Evolutionary conservation across 2,329 filamentous ascomycete genomes (phyloP), one percentile per base, ranked within the genome.

Genomic region (Penicillium freii): DNA sequence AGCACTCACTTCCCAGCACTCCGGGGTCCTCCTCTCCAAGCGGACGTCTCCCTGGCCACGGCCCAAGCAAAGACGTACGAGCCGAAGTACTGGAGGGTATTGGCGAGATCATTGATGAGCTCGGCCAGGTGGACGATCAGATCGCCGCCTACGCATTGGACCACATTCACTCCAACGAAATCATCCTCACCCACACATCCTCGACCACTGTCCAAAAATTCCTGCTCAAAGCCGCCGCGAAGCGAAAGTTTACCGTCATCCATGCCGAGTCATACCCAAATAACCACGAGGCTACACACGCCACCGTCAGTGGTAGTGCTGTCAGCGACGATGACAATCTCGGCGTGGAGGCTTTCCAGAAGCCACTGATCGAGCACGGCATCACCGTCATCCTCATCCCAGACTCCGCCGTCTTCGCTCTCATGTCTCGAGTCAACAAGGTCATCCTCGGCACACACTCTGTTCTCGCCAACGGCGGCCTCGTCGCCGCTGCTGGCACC

Each of bases 391-490:
- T 97, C 65, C 84, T 90, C 59, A 87, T 97, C 54, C 87, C 91
- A 43, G 92, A 96, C 74, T 88, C 87, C 8, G 90, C 91, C 10
- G 84, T 96, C 53, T 95, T 92, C 78, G 92, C 92, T 1, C 90
- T 97, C 68, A 97, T 99, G 90, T 90, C 92, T 9, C 87, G 89
- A 59, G 91, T 97, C 66, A 95, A 93, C 81, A 97, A 97, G 78
- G 93, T 99, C 60, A 90, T 99, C 48, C 81, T 99, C 7, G 88
- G 90, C 13, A 93, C 93, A 6, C 89, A 92, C 69, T 88, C 90
- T 4, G 90, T 99, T 29, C 86, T 95, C 45, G 90, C 91, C 49
- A 94, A 96, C 68, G 94, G 94, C 51, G 90, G 90, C 7, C 84
- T 96, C 27, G 83, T 97, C 29, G 89, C 91, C 19, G 88, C 92